Evolutionary conservation across 1,284 basidiomycete species (phyloP).

Genomic region (Pterulicium gracile): DNA sequence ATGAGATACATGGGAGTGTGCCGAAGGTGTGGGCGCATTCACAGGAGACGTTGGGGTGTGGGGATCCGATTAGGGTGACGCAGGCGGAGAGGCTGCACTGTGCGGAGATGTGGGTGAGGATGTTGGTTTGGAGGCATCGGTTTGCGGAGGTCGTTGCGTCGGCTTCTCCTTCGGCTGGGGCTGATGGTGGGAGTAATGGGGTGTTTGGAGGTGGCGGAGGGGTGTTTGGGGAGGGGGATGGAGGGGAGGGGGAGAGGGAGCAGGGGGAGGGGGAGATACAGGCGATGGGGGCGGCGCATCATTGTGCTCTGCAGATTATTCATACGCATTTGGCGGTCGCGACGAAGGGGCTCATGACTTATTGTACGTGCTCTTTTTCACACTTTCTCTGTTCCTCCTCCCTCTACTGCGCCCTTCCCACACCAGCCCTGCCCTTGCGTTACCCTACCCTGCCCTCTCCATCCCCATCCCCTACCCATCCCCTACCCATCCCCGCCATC

Average conservation of each 20-base stretch:
- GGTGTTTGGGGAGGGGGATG: conserved; percentile 38
- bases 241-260: conserved; percentile 37
- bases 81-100: conserved; percentile 81
- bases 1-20: conserved; percentile 64
- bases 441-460: no score
- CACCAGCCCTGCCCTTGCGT: no score
- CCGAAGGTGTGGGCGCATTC: conserved; percentile 74
- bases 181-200: no score
- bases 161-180: no score
- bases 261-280: conserved; percentile 55
- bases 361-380: conserved; percentile 52
- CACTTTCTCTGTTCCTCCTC: conserved; percentile 5
- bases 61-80: conserved; percentile 79
- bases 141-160: conserved; percentile 65
- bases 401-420: background rate
- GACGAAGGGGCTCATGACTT: conserved; percentile 84
- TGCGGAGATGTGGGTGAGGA: conserved; percentile 73
- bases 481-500: conserved; percentile 7
- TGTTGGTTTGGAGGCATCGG: conserved; percentile 70
- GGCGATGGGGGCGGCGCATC: conserved; percentile 59
- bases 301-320: conserved; percentile 70
- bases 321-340: conserved; percentile 76
- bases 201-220: no score
- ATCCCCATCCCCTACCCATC: no score
- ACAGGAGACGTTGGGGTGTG: conserved; percentile 70